Evolutionary conservation across 176 grass and related monocot genomes (phyloP), one percentile per base, ranked within the genome.

Genomic region (Saccharum officinarum): DNA sequence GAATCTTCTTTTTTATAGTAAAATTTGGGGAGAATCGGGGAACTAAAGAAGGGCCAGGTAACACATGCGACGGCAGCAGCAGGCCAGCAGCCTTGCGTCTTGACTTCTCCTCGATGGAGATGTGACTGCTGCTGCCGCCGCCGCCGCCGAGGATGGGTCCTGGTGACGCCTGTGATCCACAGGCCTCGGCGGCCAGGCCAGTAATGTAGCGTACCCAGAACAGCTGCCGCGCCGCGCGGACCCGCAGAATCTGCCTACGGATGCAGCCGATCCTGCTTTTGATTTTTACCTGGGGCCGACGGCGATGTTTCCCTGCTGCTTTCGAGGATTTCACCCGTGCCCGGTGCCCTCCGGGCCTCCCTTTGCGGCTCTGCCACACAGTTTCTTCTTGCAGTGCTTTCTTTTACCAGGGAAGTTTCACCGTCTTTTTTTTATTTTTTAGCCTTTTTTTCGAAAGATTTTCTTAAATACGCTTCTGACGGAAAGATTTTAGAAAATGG

Each of bases 241-340:
- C 68, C 36, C 62, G 36, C 60, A 20, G 22, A 77, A 64, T 83
- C 73, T 55, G 46, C 33, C 78, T 20, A 26, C 49, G 26, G 68
- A 63, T 18, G 61, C 39, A 17, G 67, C 25, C 38, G 61, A 59
- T 71, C 7, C 22, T 64, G 86, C 78, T 16, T 67, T 62, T 22
- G 62, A 20, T 37, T 82, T 82, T 69, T 33, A 16, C n/a, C 52
- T 40, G 54, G 55, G 59, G 2, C 23, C 23, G 6, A 18, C 0
- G 54, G 20, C 68, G 46, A 89, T 39, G 39, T 80, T 8, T 67
- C 81, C 26, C 25, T 11, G 34, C 45, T 20, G 81, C 75, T 66
- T 79, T 73, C 31, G 75, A 26, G 67, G 46, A 20, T 66, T 5
- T 33, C 16, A 8, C 28, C 28, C 28, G 28, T 28, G 28, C 28